A percentile compares a stretch with the other conserved stretches of the same genome.
These are phyloP conservation scores for Penicillium sp. DNA, from an alignment of 2,329 filamentous ascomycete genomes.

Conservation along the genomic window DNA sequence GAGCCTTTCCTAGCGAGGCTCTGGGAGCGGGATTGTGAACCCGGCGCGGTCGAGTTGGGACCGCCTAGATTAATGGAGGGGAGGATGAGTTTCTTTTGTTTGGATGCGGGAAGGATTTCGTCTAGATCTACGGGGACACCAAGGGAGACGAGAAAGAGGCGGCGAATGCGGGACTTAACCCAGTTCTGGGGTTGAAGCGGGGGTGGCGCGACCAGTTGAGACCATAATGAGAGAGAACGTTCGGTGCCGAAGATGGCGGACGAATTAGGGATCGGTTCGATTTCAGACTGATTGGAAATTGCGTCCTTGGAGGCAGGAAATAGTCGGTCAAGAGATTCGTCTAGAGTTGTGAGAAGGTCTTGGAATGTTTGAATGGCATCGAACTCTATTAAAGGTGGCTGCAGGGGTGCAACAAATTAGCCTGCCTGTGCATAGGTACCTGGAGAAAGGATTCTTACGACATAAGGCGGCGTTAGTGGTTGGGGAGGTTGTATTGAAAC, in stretches of 20 bases:
- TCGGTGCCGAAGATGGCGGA: slow-evolving; percentile 77
- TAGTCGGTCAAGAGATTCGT: slow-evolving; percentile 48
- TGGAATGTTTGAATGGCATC: slow-evolving; percentile 55
- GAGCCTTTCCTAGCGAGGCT: slow-evolving; percentile 39
- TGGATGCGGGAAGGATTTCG: slow-evolving; percentile 94
- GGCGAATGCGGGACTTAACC: slow-evolving; percentile 93
- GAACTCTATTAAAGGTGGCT: slow-evolving; percentile 57
- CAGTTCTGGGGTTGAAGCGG: slow-evolving; percentile 95
- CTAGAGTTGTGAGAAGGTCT: slow-evolving; percentile 46
- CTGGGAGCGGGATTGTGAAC: slow-evolving; percentile 52
- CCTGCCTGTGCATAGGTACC: neutral
- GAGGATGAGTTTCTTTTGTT: slow-evolving; percentile 95
- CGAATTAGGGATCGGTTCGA: slow-evolving; percentile 48
- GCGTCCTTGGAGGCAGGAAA: slow-evolving; percentile 49
- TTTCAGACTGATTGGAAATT: slow-evolving; percentile 35
- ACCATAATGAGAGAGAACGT: slow-evolving; percentile 89
- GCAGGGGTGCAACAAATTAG: slow-evolving; percentile 9
- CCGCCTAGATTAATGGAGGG: slow-evolving; percentile 71
- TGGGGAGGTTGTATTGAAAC: slow-evolving; percentile 29
- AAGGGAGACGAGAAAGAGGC: slow-evolving; percentile 92
- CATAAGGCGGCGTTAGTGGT: slow-evolving; percentile 41
- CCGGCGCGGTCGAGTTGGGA: slow-evolving; percentile 62
- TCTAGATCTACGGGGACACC: slow-evolving; percentile 96
- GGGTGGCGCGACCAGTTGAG: slow-evolving; percentile 91
- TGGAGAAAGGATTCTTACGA: slow-evolving; percentile 47